phyloP scores from a whole-genome alignment of 108 stramenopile genomes.

The Cyclostephanos tholiformis region DNA sequence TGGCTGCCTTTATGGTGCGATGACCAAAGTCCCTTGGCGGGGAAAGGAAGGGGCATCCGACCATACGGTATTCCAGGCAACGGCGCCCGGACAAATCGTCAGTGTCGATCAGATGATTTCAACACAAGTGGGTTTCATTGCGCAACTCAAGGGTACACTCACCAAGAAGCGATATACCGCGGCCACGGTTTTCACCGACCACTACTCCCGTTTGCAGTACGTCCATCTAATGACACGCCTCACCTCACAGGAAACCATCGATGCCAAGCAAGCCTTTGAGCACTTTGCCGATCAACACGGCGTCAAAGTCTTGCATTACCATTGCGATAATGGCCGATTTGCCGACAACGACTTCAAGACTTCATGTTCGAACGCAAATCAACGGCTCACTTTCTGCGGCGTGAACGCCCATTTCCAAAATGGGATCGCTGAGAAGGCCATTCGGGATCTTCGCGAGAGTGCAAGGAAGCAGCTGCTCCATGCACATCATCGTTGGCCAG shows the following conservation, averaged over 20 bases:
- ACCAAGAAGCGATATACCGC: not conserved
- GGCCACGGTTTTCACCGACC: conserved; percentile 1
- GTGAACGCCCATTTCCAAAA: conserved; percentile 39
- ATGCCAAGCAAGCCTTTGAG: conserved; percentile 9
- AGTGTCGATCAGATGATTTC: conserved; percentile 55
- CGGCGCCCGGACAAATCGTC: conserved; percentile 38
- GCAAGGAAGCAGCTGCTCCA: too few relatives aligned
- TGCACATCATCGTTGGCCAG: conserved; percentile 9
- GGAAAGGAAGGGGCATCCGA: not conserved
- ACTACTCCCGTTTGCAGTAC: conserved; percentile 3
- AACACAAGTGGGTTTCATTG: conserved; percentile 43
- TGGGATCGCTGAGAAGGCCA: conserved; percentile 37
- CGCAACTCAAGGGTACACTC: not conserved
- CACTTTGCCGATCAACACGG: conserved; percentile 1
- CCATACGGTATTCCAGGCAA: not conserved
- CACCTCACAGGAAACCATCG: conserved; percentile 7
- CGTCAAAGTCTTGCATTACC: conserved; percentile 15
- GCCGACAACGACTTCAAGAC: conserved; percentile 9
- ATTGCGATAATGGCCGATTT: conserved; percentile 34
- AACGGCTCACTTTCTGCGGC: conserved; percentile 25
- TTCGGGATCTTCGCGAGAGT: conserved; percentile 21
- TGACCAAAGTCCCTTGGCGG: conserved; percentile 2
- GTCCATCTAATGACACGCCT: not conserved
- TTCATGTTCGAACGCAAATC: not conserved
- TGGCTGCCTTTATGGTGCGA: conserved; percentile 17